Evolutionary conservation across 1,139 yeast genomes (phyloP), one percentile per base, ranked within the genome.

Genomic region (Suhomyces atakaporum): DNA sequence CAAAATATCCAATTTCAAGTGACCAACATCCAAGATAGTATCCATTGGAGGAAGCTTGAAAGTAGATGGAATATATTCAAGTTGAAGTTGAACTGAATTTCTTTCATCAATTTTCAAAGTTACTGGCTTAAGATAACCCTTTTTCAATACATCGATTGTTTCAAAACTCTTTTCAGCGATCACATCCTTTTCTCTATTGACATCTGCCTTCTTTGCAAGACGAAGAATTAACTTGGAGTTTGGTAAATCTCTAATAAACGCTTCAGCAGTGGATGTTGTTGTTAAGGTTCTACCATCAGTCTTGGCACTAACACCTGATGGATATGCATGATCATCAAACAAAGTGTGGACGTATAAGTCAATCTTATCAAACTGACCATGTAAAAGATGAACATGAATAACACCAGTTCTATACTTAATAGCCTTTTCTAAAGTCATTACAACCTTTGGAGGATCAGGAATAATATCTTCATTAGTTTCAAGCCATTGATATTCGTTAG

Each of bases 161-260:
- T 68, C 60, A 43, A 71, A 73, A 3, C 64, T 58, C 40, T 66
- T 66, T 47, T 80, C 84, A 10, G 66, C 61, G 13, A 77, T 39
- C 23, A 84, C 56, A 32, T 82, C 79, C 35, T 72, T 72, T 19
- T 63, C 59, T 19, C 60, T 60, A 16, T 62, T 67, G 10, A 78
- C 79, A 32, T 72, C 72, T 22, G 69, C 70, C 38, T 63, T 73
- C 39, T 69, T 76, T 3, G 84, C 62, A 16, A 80, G 54, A 58
- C 90, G 73, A 45, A 84, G 63, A 28, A 78, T 61, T 29, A 77
- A 48, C 36, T 63, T 67, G 29, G 89, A 81, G 54, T 83, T 71
- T 29, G 77, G 75, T 49, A 84, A 69, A 57, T 84, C 92, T 58
- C 94, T 76, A 37, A 84, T 68, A 48, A 84, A 84, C 0, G 75